Evolutionary conservation across 441 rosid species (phyloP).

Genomic region (Jatropha podagrica): DNA sequence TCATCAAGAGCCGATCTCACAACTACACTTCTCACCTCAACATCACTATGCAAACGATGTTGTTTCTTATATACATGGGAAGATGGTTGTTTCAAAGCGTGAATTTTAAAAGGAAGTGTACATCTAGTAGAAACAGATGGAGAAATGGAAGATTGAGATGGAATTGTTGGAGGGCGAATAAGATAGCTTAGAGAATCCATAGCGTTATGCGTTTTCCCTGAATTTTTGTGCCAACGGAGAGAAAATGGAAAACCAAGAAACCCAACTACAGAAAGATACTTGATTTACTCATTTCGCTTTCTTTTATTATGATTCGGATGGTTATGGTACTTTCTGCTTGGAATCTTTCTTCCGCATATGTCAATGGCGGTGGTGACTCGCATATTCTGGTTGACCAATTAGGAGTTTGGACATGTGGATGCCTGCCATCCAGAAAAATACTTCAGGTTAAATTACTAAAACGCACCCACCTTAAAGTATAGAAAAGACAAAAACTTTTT

Average conservation of each 20-base stretch:
- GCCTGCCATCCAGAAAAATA: background rate
- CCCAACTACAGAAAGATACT: background rate
- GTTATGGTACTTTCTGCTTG: background rate
- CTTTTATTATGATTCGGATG: background rate
- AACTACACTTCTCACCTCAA: background rate
- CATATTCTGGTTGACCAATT: background rate
- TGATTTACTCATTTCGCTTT: no score
- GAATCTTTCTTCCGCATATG: background rate
- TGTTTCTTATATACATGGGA: background rate
- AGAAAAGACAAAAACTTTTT: background rate
- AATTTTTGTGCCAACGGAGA: background rate
- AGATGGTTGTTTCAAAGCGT: background rate
- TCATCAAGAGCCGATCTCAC: constrained; percentile 46
- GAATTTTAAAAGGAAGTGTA: background rate
- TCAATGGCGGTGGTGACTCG: background rate
- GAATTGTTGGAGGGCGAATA: constrained; percentile 20
- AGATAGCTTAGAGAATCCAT: constrained; percentile 40
- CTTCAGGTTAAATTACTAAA: no score
- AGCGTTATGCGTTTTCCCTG: background rate
- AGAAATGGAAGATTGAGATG: constrained; percentile 27
- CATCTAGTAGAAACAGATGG: background rate
- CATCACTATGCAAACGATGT: background rate
- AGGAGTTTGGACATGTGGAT: background rate
- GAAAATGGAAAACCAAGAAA: background rate
- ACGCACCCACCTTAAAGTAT: background rate